Conservation (phyloP, 192 early-diverging fungal genomes). For the Backusella liffmaniae region DNA sequence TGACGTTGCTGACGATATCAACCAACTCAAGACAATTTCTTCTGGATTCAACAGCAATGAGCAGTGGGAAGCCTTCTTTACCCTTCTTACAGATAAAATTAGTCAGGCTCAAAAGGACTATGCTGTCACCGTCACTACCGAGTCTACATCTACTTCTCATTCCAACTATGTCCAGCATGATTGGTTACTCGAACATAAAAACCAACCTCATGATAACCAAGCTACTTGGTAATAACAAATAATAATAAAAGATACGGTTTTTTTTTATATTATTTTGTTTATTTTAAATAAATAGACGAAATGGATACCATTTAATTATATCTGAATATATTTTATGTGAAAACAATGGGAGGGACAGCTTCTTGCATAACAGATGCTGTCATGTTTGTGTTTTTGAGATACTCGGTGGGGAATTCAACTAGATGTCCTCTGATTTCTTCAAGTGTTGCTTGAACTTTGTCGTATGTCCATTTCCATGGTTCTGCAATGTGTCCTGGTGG, state of each 20-base stretch:
- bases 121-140: background rate
- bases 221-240: background rate
- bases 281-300: constrained; percentile 1
- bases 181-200: background rate
- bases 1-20: background rate
- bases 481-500: constrained; percentile 51
- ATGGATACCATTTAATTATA: background rate
- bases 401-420: constrained; percentile 50
- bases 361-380: constrained; percentile 42
- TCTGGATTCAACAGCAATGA: background rate
- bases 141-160: background rate
- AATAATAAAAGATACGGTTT: background rate
- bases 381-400: constrained; percentile 45
- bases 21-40: background rate
- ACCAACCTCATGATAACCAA: background rate
- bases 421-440: constrained; percentile 49
- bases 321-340: constrained; percentile 14
- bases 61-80: background rate
- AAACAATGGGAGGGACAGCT: constrained; percentile 42
- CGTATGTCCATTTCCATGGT: constrained; percentile 20
- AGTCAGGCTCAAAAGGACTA: background rate
- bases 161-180: background rate
- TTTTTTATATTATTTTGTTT: background rate
- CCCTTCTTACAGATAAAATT: background rate
- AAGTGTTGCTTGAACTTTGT: constrained; percentile 31